phyloP scores from a whole-genome alignment of 1,139 yeast genomes.

The Meyerozyma guilliermondii region DNA sequence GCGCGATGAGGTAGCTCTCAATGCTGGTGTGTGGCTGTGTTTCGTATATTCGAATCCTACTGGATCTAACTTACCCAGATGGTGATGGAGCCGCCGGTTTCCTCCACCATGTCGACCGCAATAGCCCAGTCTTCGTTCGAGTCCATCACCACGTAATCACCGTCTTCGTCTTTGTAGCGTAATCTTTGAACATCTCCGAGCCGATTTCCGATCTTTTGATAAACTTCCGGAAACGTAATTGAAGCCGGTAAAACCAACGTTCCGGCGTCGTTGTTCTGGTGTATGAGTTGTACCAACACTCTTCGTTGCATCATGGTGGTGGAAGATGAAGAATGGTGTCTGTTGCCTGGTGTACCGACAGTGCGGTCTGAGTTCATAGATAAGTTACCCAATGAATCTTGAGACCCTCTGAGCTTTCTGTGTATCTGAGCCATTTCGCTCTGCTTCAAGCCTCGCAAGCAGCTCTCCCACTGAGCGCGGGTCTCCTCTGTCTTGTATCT shows the following conservation, averaged over 20 bases:
- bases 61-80: constrained; percentile 1
- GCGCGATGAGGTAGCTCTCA: background rate
- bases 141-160: constrained; percentile 83
- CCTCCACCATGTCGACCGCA: constrained; percentile 51
- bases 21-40: background rate
- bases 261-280: constrained; percentile 8
- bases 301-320: constrained; percentile 44
- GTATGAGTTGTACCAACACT: constrained; percentile 10
- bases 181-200: constrained; percentile 45
- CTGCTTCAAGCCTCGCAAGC: constrained; percentile 43
- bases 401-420: constrained; percentile 36
- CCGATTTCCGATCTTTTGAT: constrained; percentile 32
- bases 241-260: constrained; percentile 36
- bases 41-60: background rate
- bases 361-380: constrained; percentile 7
- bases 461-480: constrained; percentile 65
- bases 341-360: constrained; percentile 11
- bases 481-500: constrained; percentile 67
- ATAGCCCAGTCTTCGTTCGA: constrained; percentile 72
- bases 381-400: constrained; percentile 7
- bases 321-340: constrained; percentile 43
- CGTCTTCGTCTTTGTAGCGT: constrained; percentile 91
- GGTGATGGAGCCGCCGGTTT: constrained; percentile 15
- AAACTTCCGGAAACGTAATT: constrained; percentile 44
- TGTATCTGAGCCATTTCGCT: constrained; percentile 41